A percentile compares a stretch with the other conserved stretches of the same genome.
phyloP scores from a whole-genome alignment of 306 rosid genomes.

The Cicer bijugum region DNA sequence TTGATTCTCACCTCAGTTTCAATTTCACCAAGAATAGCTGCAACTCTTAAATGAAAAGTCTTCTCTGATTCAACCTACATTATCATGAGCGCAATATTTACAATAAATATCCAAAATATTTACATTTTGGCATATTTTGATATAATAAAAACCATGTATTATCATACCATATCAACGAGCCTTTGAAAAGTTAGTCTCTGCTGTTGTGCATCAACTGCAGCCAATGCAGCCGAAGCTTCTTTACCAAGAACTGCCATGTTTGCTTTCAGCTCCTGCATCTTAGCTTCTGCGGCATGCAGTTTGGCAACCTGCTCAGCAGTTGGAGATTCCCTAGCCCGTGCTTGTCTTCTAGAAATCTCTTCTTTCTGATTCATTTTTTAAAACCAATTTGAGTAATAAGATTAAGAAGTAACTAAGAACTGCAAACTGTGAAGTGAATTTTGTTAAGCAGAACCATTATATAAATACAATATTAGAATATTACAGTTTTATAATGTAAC shows the following conservation, averaged over 20 bases:
- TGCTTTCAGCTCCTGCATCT: slow-evolving; percentile 86
- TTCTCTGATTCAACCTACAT: slow-evolving; percentile 92
- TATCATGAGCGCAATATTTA: slow-evolving; percentile 37
- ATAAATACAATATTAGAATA: not conserved
- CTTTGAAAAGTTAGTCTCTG: slow-evolving; percentile 97
- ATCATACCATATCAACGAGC: slow-evolving; percentile 92
- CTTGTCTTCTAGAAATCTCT: slow-evolving; percentile 77
- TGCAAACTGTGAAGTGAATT: slow-evolving; percentile 22
- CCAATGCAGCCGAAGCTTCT: slow-evolving; percentile 94
- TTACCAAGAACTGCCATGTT: slow-evolving; percentile 91
- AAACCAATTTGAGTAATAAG: slow-evolving; percentile 47
- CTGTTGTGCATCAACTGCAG: slow-evolving; percentile 94
- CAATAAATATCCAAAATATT: slow-evolving; percentile 39
- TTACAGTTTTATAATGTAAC: not conserved
- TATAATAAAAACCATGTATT: slow-evolving; percentile 32
- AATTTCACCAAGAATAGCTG: slow-evolving; percentile 88
- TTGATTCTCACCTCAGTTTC: slow-evolving; percentile 88
- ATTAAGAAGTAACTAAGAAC: slow-evolving; percentile 14
- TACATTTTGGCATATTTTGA: slow-evolving; percentile 29
- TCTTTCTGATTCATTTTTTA: slow-evolving; percentile 62
- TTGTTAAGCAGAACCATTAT: not conserved
- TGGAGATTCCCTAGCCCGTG: slow-evolving; percentile 76
- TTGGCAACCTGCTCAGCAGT: slow-evolving; percentile 85
- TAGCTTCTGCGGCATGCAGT: slow-evolving; percentile 89
- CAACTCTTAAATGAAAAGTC: slow-evolving; percentile 82